Conservation (phyloP, 2,329 filamentous ascomycete species). For the Fusarium robinianum region DNA sequence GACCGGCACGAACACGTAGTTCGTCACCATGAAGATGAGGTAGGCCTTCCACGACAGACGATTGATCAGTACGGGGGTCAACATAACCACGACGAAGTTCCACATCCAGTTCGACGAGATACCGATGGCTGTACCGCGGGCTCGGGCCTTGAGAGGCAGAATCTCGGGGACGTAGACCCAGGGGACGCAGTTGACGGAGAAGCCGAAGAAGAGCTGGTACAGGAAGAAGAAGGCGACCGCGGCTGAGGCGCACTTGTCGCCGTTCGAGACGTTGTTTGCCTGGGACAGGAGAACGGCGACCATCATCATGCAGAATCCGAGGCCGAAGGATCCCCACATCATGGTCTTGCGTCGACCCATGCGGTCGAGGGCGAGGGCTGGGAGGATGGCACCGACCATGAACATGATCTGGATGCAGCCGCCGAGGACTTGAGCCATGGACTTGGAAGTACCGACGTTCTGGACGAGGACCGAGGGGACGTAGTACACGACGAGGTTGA, state of each 20-base stretch:
- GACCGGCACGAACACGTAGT: conserved; percentile 48
- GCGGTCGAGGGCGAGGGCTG: conserved; percentile 42
- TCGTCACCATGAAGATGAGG: conserved; percentile 55
- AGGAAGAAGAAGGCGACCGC: conserved; percentile 26
- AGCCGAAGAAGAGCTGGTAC: conserved; percentile 21
- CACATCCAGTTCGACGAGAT: conserved; percentile 45
- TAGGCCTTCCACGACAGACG: conserved; percentile 55
- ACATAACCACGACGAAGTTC: conserved; percentile 52
- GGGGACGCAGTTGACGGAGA: conserved; percentile 22
- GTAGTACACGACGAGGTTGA: conserved; percentile 51
- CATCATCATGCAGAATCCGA: conserved; percentile 30
- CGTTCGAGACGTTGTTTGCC: conserved; percentile 13
- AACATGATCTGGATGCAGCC: conserved; percentile 47
- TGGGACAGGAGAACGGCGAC: conserved; percentile 28
- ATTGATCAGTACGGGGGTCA: conserved; percentile 53
- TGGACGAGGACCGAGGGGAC: conserved; percentile 37
- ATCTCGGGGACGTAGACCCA: conserved; percentile 26
- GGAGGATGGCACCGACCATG: conserved; percentile 43
- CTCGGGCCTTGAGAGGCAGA: conserved; percentile 20
- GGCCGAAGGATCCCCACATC: conserved; percentile 46
- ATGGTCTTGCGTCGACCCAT: conserved; percentile 49
- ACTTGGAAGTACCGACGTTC: conserved; percentile 40
- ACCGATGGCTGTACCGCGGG: conserved; percentile 13
- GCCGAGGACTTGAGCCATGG: conserved; percentile 41
- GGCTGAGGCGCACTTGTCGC: conserved; percentile 20